Base-by-base conservation (phyloP, 2,329 filamentous ascomycete genomes). In the Helotiales sp. region DNA sequence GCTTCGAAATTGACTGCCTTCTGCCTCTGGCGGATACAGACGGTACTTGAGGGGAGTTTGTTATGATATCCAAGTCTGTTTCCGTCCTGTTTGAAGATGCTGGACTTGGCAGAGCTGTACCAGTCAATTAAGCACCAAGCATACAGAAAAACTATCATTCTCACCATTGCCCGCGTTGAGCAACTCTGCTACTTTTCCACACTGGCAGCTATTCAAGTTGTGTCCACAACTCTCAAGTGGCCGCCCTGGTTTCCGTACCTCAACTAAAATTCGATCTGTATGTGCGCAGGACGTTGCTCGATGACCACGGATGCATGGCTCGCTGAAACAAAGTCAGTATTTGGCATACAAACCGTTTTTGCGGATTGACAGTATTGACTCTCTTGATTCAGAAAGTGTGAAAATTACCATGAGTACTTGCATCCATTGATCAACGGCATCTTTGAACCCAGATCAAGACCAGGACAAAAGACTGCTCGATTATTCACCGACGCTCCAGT, bases 341-440 rank as follows among this genome's bases (percentile, higher is more conserved):
- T 15, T 5, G 24, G 44, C 12, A 47, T 19, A 29, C 24, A 4
- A 9, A 30, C 15, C 4, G n/a, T 4, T 9, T 42, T 5, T 5
- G 2, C 2, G 1, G 5, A 24, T 22, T 5, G 17, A 42, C 17
- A 44, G 10, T n/a, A 27, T 44, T 12, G 4, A 25, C 22, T 44
- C 19, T 25, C 40, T 44, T 12, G 40, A 15, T 44, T 44, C 17
- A 24, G 5, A 10, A 40, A 44, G 5, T 27, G 15, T 44, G n/a
- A 46, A n/a, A 24, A n/a, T 6, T 65, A 69, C 67, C 67, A 70
- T 10, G 66, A 65, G 53, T 67, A 70, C 58, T 70, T 70, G 55
- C 46, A 60, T 5, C 65, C 66, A 24, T 67, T 64, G 13, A 70
- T 66, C 13, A 68, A 47, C n/a, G 68, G 67, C 68, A 70, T 70